Evolutionary conservation across 2,329 filamentous ascomycete genomes (phyloP).

Genomic region (Chaetomium globosum): DNA sequence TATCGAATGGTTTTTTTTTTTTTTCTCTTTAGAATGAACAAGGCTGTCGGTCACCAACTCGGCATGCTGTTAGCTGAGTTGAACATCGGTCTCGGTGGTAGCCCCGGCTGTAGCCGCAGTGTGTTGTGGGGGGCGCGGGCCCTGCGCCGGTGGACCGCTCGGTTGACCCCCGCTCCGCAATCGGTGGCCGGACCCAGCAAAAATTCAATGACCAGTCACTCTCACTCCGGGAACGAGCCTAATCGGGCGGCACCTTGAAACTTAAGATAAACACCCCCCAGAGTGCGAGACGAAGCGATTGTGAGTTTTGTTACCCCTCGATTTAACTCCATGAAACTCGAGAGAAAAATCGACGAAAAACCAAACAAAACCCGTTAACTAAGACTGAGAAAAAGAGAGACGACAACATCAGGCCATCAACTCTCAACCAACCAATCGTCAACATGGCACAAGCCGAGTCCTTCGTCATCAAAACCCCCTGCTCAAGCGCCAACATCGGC

Average conservation of each 20-base stretch:
- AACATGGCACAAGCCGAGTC: conserved; percentile 47
- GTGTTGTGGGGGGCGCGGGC: conserved; percentile 20
- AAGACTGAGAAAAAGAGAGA: not conserved
- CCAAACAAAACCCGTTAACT: not conserved
- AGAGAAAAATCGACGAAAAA: not conserved
- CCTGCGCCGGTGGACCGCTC: conserved; percentile 11
- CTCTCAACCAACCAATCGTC: not conserved
- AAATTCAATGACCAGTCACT: conserved; percentile 19
- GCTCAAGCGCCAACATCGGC: conserved; percentile 96
- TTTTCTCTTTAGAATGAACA: too few species aligned
- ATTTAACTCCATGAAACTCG: not conserved
- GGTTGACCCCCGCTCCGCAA: conserved; percentile 27
- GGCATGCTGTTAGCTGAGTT: conserved; percentile 7
- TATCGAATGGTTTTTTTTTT: too few species aligned
- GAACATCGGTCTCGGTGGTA: conserved; percentile 2
- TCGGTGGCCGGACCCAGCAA: conserved; percentile 27
- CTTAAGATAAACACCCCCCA: not conserved
- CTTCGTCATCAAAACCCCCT: conserved; percentile 78
- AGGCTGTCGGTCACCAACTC: not conserved
- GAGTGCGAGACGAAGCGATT: not conserved
- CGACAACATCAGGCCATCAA: not conserved
- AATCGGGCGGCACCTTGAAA: not conserved
- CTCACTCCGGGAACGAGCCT: not conserved
- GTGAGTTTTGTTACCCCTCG: not conserved
- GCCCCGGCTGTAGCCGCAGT: conserved; percentile 18